Base-by-base conservation (phyloP, 768 basidiomycete species). In the Trametes punicea region DNA sequence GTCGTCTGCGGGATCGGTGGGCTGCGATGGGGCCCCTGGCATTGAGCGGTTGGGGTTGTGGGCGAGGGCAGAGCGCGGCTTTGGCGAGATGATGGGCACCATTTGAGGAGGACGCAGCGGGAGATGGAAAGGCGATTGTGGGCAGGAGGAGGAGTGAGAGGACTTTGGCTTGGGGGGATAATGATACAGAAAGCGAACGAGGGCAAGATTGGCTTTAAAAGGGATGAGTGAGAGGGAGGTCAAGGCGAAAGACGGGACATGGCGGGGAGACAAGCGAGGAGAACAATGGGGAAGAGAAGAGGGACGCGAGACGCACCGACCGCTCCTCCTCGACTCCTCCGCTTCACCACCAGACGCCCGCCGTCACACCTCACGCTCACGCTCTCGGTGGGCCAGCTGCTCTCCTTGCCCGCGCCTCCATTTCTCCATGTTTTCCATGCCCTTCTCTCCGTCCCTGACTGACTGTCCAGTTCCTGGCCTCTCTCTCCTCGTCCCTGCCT, bases 71-170 rank as follows among this genome's bases (percentile, higher is more conserved):
- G 60, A 59, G 63, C 72, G 73, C 11, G 75, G 73, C 8, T 69
- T 65, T 21, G 76, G 74, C 15, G 75, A 71, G 64, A 75, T 56
- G 69, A 81, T 76, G 67, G 75, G 63, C 60, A 73, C 71, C 74
- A 77, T 76, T 50, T 38, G 59, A 21, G 27, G 56, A 42, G 41
- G 33, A 26, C 7, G 58, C 38, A 9, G 53, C 18, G 29, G 41
- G 47, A 11, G 31, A 20, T 23, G 53, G 41, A 27, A n/a, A 16
- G 8, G 34, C 34, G 34, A 36, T 36, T 36, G 51, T 26, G 46
- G 47, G 52, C 52, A n/a, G n/a, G 42, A 18, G 51, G 41, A 39
- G 40, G 55, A 34, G 41, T n/a, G 47, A 26, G 46, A 34, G 20
- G 39, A 9, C 16, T 39, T 23, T 16, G 57, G 50, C 21, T 50